A percentile compares a stretch with the other conserved stretches of the same genome.
phyloP scores from a whole-genome alignment of 2,329 filamentous ascomycete genomes.

The Colletotrichum simmondsii region DNA sequence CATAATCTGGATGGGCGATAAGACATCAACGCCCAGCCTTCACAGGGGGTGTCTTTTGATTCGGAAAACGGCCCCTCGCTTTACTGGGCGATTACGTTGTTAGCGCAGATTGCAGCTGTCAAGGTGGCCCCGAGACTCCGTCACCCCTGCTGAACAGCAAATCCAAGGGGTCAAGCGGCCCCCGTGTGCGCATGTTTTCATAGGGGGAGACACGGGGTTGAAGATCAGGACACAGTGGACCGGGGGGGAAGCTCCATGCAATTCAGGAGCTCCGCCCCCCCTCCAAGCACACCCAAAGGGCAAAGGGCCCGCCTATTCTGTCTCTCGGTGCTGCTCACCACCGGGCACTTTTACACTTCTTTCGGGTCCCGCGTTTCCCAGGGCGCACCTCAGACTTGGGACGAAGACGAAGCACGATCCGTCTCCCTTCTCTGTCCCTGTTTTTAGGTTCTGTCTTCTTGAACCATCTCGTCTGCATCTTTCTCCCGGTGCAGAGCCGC shows the following conservation, averaged over 20 bases:
- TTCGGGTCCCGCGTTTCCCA: conserved; percentile 10
- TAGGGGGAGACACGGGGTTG: conserved; percentile 11
- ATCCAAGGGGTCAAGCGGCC: conserved; percentile 16
- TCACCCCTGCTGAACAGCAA: conserved; percentile 9
- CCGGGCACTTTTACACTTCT: background rate
- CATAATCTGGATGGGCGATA: background rate
- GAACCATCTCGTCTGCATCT: background rate
- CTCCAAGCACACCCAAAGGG: background rate
- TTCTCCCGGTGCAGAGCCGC: conserved; percentile 15
- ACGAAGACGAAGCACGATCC: conserved; percentile 25
- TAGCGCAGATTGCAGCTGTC: conserved; percentile 18
- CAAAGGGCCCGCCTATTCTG: background rate
- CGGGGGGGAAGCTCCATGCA: background rate
- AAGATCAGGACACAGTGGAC: conserved; percentile 16
- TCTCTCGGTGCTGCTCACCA: background rate
- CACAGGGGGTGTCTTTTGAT: background rate
- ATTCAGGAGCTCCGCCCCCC: background rate
- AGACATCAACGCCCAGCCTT: background rate
- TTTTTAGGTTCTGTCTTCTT: background rate
- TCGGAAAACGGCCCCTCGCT: background rate
- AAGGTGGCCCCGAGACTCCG: background rate
- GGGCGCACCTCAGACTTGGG: conserved; percentile 11
- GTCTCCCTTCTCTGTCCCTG: background rate
- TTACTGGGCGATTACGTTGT: conserved; percentile 9
- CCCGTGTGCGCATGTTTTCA: conserved; percentile 29